phyloP scores from a whole-genome alignment of 2,329 filamentous ascomycete genomes.

The Monilinia polystroma region DNA sequence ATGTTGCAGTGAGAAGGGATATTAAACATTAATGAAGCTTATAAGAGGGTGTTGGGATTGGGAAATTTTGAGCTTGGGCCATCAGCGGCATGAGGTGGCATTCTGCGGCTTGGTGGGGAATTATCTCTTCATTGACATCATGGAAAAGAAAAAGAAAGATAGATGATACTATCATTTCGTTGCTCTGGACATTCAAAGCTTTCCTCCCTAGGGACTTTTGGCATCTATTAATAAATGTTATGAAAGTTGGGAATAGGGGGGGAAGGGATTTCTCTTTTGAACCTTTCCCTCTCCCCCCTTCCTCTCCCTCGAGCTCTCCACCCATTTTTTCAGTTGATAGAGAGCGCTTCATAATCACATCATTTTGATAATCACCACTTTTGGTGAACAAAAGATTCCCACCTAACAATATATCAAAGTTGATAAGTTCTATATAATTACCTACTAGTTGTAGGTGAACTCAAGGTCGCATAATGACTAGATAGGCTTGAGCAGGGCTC shows the following conservation, averaged over 20 bases:
- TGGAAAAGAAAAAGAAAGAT: too few relatives aligned
- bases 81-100: background rate
- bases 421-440: background rate
- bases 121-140: background rate
- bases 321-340: background rate
- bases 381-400: too few relatives aligned
- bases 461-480: background rate
- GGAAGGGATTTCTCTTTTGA: too few relatives aligned
- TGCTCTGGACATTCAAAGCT: background rate
- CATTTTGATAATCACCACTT: background rate
- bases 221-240: too few relatives aligned
- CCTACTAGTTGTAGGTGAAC: background rate
- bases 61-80: constrained; percentile 22
- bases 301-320: too few relatives aligned
- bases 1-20: background rate
- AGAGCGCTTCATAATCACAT: background rate
- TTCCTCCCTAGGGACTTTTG: too few relatives aligned
- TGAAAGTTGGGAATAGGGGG: too few relatives aligned
- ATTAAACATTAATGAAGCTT: background rate
- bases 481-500: background rate
- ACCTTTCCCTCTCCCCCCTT: too few relatives aligned
- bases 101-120: background rate
- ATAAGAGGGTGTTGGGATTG: background rate
- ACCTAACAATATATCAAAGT: background rate
- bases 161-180: background rate